Percentiles rank a stretch among this genome's conserved stretches.
Conservation (phyloP, 2,329 filamentous ascomycete species). For the Podosphaera aphanis region DNA sequence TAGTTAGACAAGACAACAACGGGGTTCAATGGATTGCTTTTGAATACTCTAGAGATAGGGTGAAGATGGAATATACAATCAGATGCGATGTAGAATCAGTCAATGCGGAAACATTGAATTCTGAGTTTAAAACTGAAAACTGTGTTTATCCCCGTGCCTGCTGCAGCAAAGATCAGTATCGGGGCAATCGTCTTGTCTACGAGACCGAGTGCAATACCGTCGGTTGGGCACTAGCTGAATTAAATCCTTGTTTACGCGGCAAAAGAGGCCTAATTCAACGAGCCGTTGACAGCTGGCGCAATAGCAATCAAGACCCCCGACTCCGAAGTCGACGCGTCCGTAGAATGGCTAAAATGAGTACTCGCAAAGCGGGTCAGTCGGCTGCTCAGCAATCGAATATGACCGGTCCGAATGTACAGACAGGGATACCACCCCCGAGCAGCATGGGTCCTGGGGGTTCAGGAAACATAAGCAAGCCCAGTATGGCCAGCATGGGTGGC, state of each 20-base stretch:
- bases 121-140: conserved; percentile 93
- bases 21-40: conserved; percentile 98
- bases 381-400: conserved; percentile 35
- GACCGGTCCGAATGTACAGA: conserved; percentile 39
- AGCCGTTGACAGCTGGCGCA: conserved; percentile 94
- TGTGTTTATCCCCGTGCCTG: conserved; percentile 93
- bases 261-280: conserved; percentile 92
- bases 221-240: conserved; percentile 91
- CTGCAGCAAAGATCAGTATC: conserved; percentile 86
- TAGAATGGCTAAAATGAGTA: conserved; percentile 89
- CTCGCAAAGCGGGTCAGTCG: conserved; percentile 46
- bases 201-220: conserved; percentile 98
- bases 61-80: conserved; percentile 99
- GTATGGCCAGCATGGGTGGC: conserved; percentile 41
- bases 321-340: conserved; percentile 77
- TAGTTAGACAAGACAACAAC: conserved; percentile 84
- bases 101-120: conserved; percentile 59
- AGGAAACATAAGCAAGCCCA: conserved; percentile 38
- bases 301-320: conserved; percentile 90
- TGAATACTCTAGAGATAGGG: conserved; percentile 85
- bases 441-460: conserved; percentile 34
- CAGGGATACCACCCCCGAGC: conserved; percentile 37
- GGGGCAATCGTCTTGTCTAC: conserved; percentile 83
- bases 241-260: conserved; percentile 75
- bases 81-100: conserved; percentile 95